Evolutionary conservation across 805 yeast species (phyloP).

Genomic region (Metschnikowia orientalis): DNA sequence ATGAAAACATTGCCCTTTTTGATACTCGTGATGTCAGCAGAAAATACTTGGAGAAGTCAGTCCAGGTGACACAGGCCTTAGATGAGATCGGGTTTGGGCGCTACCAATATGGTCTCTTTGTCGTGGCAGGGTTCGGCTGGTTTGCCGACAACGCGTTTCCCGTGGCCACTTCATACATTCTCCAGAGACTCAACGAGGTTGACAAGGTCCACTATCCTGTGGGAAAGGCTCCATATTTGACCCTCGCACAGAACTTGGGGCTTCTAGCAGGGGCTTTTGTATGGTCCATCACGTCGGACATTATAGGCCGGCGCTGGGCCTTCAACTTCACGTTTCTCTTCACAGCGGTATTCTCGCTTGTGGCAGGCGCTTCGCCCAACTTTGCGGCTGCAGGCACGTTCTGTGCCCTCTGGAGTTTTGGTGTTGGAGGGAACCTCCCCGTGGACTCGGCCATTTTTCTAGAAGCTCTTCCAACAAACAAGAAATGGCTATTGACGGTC

Average conservation of each 20-base stretch:
- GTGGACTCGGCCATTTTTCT: constrained; percentile 25
- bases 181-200: constrained; percentile 27
- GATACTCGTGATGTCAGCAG: constrained; percentile 12
- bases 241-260: constrained; percentile 34
- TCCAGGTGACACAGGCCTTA: constrained; percentile 38
- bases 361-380: constrained; percentile 22
- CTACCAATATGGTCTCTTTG: constrained; percentile 22
- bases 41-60: constrained; percentile 16
- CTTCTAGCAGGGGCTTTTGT: constrained; percentile 23
- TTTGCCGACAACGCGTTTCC: constrained; percentile 40
- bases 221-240: constrained; percentile 32
- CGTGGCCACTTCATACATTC: constrained; percentile 30
- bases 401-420: constrained; percentile 25
- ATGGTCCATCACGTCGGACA: constrained; percentile 23
- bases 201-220: constrained; percentile 36
- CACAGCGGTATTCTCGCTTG: constrained; percentile 22
- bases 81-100: constrained; percentile 35
- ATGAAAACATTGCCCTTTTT: constrained; percentile 7
- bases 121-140: constrained; percentile 32
- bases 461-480: constrained; percentile 22
- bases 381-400: constrained; percentile 22
- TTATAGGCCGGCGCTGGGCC: constrained; percentile 26
- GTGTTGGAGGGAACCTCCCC: constrained; percentile 26
- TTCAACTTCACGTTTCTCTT: constrained; percentile 23
- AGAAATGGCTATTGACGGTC: constrained; percentile 24